Base-by-base conservation (phyloP, 225 moss, liverwort and hornwort species). In the Neckera pumila region DNA sequence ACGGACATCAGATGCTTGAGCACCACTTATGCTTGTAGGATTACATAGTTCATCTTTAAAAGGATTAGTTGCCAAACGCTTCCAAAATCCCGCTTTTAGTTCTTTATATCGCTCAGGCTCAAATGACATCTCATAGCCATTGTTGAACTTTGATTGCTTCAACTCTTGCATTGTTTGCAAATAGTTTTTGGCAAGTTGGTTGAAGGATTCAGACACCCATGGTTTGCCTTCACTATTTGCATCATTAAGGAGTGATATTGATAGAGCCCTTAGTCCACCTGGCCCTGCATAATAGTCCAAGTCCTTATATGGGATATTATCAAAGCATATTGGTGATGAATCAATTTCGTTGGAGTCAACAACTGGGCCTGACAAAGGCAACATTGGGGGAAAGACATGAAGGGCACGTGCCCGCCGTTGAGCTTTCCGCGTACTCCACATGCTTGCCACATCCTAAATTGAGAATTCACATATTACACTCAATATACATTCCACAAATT, bases 41-140 rank as follows among this genome's bases (percentile, higher is more conserved):
- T 54, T 38, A 63, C 6, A 63, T 12, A 30, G 5, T 25, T 84
- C 28, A 16, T 83, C 61, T 54, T 67, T 76, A 6, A 33, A 34
- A 38, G 81, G 43, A 0, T 51, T 25, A 62, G 7, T 1, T 20
- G 51, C 91, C 80, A 90, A 58, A 0, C 12, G 83, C 51, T 93
- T 89, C 93, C 93, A 92, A 23, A 92, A 92, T 3, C 84, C 61
- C 0, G 27, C 90, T 90, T 90, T 90, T 17, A 93, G 10, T 49
- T 90, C 85, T 0, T 12, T 85, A 47, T 93, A 90, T 3, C 30
- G 57, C 31, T 89, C 28, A 51, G 17, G 70, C 8, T 89, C 85
- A 19, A 74, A 30, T 14, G 85, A 51, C 38, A 60, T 73, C 36
- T 89, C 76, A 19, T 72, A 84, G 47, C 43, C 21, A 80, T 84